Base-by-base conservation (phyloP, 2,329 filamentous ascomycete genomes). In the Amylocarpus encephaloides region DNA sequence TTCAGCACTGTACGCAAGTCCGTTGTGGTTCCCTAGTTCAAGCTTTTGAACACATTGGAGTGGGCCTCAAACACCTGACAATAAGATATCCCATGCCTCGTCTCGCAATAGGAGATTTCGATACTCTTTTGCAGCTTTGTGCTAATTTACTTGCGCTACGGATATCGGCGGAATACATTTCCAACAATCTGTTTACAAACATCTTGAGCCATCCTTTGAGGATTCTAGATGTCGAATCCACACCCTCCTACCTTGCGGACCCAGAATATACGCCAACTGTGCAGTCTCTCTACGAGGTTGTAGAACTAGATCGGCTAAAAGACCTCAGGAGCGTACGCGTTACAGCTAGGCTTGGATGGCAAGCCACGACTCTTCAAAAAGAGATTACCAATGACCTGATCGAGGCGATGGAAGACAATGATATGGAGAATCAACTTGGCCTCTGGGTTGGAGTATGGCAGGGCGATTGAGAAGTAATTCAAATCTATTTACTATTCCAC, bases 201-300 rank as follows among this genome's bases (percentile, higher is more conserved):
- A 49, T 53, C 12, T 30, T 52, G 12, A 26, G 38, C 5, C 62
- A 64, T 46, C 58, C 63, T 3, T 45, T 66, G 10, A 53, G 49
- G 7, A 63, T 64, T 26, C 42, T 67, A n/a, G 64, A 66, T 50
- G 43, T 67, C 7, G 64, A 66, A 46, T 66, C 63, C 35, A 62
- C 60, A 15, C 56, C 57, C 3, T 54, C 54, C 13, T 59, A 64
- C 0, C 57, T 50, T 11, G 48, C 57, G 15, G 22, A 26, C 7
- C 22, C 22, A 26, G 62, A 66, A 12, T 54, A 65, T 2, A 54
- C 51, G 13, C 49, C 64, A 19, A 54, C 40, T 30, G 49, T 64
- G 1, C 39, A 38, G 6, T 42, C 43, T 6, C 49, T 66, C 5
- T 66, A 61, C 48, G 51, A 63, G 33, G 59, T 62, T 10, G 57